Evolutionary conservation across 1,139 yeast species (phyloP).

Genomic region (Candida sanyaensis): DNA sequence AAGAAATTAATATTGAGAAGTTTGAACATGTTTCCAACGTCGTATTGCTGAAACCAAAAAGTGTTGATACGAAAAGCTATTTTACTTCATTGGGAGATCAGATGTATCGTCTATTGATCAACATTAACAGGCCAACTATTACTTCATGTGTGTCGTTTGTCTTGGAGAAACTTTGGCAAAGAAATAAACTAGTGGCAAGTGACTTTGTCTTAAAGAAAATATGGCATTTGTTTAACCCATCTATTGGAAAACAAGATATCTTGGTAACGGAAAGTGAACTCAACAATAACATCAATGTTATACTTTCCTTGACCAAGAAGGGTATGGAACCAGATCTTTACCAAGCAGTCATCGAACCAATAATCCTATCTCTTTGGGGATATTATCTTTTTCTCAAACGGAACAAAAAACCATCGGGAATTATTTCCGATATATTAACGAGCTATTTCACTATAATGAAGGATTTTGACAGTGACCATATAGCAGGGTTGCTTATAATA

Average conservation of each 20-base stretch:
- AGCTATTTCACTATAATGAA: conserved; percentile 46
- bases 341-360: conserved; percentile 42
- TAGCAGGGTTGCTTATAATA: conserved; percentile 37
- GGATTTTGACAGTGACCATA: conserved; percentile 21
- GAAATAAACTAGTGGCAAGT: conserved; percentile 51
- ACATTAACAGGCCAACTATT: conserved; percentile 62
- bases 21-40: conserved; percentile 66
- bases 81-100: conserved; percentile 60
- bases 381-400: conserved; percentile 53
- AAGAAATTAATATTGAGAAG: conserved; percentile 63
- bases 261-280: conserved; percentile 46
- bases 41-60: conserved; percentile 60
- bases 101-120: conserved; percentile 54
- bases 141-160: conserved; percentile 60
- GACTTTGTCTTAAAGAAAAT: conserved; percentile 60
- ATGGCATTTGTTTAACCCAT: conserved; percentile 48
- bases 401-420: conserved; percentile 39
- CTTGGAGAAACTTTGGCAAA: conserved; percentile 53
- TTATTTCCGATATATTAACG: conserved; percentile 48
- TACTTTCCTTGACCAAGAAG: conserved; percentile 61
- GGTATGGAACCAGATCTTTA: conserved; percentile 46
- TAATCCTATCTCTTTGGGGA: conserved; percentile 60
- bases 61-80: conserved; percentile 48
- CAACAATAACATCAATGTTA: conserved; percentile 65
- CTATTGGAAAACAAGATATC: conserved; percentile 7